These are phyloP conservation scores for Haematococcus sp. DNA, from an alignment of 139 green algal species.

Conservation along the genomic window DNA sequence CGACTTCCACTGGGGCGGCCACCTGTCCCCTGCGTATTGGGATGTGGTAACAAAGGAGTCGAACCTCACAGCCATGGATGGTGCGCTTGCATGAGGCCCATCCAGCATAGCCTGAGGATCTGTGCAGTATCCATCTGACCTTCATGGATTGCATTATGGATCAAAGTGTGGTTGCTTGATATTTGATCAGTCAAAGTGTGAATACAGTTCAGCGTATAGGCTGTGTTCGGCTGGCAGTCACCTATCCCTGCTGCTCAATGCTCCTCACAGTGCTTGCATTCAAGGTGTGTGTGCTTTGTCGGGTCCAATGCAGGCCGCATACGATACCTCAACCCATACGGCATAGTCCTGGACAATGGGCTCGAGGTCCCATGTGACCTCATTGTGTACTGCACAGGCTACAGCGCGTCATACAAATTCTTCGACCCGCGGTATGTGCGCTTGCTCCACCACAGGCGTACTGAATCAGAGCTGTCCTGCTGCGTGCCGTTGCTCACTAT, in stretches of 20 bases:
- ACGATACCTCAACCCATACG: slow-evolving; percentile 3
- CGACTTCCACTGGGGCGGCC: slow-evolving; percentile 4
- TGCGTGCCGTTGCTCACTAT: not conserved
- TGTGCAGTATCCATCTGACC: too few species aligned
- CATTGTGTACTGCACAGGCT: slow-evolving; percentile 6
- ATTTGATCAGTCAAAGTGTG: not conserved
- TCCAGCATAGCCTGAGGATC: too few species aligned
- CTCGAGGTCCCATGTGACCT: not conserved
- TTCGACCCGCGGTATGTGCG: slow-evolving; percentile 1
- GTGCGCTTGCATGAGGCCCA: slow-evolving; percentile 1
- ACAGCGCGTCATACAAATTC: not conserved
- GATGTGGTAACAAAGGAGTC: not conserved
- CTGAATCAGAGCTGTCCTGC: not conserved
- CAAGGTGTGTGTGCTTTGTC: too few species aligned
- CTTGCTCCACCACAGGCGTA: too few species aligned
- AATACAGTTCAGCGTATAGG: not conserved
- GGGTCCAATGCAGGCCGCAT: not conserved
- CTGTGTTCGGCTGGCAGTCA: not conserved
- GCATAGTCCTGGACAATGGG: slow-evolving; percentile 5
- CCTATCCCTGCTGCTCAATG: not conserved
- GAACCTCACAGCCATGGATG: not conserved
- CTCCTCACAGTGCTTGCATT: not conserved
- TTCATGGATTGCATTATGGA: too few species aligned
- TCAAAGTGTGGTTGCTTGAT: too few species aligned
- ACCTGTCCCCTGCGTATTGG: not conserved